A percentile compares a stretch with the other conserved stretches of the same genome.
Conservation (phyloP, 2,329 filamentous ascomycete species). For the Epicoccum nigrum region DNA sequence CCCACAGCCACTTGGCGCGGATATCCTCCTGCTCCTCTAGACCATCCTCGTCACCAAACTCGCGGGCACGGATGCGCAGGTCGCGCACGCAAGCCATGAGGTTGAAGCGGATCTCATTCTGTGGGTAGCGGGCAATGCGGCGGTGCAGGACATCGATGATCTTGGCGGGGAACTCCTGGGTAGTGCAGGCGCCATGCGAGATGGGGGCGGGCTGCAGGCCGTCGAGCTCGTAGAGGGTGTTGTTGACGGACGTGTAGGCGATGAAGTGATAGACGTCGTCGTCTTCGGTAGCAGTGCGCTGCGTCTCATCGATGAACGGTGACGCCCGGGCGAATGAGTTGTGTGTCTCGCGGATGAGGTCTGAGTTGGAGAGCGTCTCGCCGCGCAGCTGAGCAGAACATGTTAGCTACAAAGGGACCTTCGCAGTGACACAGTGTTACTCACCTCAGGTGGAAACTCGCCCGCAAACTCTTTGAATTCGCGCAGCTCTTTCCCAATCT, state of each 20-base stretch:
- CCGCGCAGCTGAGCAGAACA: constrained; percentile 73
- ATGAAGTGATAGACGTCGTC: constrained; percentile 98
- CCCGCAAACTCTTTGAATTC: constrained; percentile 90
- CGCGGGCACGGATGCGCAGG: constrained; percentile 74
- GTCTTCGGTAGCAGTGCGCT: constrained; percentile 70
- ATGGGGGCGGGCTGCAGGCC: constrained; percentile 93
- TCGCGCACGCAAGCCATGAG: constrained; percentile 91
- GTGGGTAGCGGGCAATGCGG: constrained; percentile 82
- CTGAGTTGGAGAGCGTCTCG: constrained; percentile 72
- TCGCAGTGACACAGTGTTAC: constrained; percentile 24
- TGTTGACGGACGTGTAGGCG: constrained; percentile 83
- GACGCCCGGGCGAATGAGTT: constrained; percentile 89
- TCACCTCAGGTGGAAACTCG: constrained; percentile 70
- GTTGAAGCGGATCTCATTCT: constrained; percentile 92
- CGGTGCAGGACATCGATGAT: constrained; percentile 88
- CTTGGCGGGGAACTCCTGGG: constrained; percentile 75
- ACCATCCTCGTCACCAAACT: constrained; percentile 81
- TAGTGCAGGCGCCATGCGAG: constrained; percentile 75
- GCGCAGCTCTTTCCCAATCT: constrained; percentile 72
- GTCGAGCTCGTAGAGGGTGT: constrained; percentile 89
- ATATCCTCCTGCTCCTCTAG: constrained; percentile 82
- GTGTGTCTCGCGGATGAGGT: constrained; percentile 68
- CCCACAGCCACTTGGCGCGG: constrained; percentile 86
- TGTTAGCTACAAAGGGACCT: too few species aligned
- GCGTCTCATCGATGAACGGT: constrained; percentile 92